A percentile compares a stretch with the other conserved stretches of the same genome.
Conservation (phyloP, 2,329 filamentous ascomycete species). For the Colletotrichum sp. region DNA sequence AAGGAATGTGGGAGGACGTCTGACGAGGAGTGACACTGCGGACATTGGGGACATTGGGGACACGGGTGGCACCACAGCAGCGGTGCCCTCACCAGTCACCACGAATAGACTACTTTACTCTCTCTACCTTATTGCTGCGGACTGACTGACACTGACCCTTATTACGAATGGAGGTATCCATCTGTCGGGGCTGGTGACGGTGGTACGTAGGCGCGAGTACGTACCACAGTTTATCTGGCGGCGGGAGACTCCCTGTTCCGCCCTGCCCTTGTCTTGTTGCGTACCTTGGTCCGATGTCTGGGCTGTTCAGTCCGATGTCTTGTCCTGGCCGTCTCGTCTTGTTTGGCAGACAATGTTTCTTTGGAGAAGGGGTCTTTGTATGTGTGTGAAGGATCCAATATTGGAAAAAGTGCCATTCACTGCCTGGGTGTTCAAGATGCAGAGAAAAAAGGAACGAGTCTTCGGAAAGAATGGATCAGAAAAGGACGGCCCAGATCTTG, state of each 20-base stretch:
- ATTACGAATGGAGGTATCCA: neutral
- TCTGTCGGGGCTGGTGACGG: neutral
- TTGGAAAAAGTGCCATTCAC: neutral
- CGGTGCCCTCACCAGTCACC: neutral
- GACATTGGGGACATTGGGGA: neutral
- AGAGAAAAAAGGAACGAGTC: neutral
- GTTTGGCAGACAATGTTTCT: neutral
- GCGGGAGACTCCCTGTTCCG: neutral
- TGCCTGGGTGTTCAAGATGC: neutral
- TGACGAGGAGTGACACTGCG: neutral
- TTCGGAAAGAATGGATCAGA: neutral
- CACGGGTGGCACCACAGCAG: neutral
- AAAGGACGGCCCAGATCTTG: constrained; percentile 3
- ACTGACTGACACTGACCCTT: neutral
- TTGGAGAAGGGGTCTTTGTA: neutral
- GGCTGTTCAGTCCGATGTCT: neutral
- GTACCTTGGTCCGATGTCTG: neutral
- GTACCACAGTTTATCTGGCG: neutral
- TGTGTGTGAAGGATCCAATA: neutral
- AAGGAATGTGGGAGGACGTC: constrained; percentile 6
- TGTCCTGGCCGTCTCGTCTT: neutral
- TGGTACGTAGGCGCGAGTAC: neutral
- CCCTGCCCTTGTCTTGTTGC: neutral
- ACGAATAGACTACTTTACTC: neutral
- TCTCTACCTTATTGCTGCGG: neutral